Conservation (phyloP, 1,284 basidiomycete genomes). For the Austroboletus novae-zelandiae region DNA sequence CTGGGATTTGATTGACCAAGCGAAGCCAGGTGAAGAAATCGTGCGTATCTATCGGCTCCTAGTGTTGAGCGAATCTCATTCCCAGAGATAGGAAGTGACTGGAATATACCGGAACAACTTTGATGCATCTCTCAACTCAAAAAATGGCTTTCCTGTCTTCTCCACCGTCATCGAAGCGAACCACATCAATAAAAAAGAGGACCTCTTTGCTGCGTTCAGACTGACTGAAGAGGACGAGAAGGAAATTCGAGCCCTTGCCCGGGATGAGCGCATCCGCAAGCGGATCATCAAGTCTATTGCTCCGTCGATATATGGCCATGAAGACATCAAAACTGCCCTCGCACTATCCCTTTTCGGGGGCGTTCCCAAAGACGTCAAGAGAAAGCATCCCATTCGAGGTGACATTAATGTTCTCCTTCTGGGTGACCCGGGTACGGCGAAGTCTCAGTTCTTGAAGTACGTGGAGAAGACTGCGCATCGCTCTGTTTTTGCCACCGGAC, state of each 20-base stretch:
- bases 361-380: conserved; percentile 92
- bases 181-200: conserved; percentile 96
- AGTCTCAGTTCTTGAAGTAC: conserved; percentile 99
- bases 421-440: conserved; percentile 97
- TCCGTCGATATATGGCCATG: conserved; percentile 98
- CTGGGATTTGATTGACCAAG: conserved; percentile 98
- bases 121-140: conserved; percentile 95
- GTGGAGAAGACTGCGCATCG: conserved; percentile 98
- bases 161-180: conserved; percentile 98
- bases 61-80: conserved; percentile 12
- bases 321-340: conserved; percentile 97
- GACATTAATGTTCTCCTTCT: conserved; percentile 97
- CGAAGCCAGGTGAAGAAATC: conserved; percentile 98
- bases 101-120: conserved; percentile 99
- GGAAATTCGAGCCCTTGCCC: conserved; percentile 82
- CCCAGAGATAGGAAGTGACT: conserved; percentile 75
- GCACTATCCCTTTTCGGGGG: conserved; percentile 95
- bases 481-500: conserved; percentile 98
- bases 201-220: conserved; percentile 91
- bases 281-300: conserved; percentile 98
- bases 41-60: conserved; percentile 45
- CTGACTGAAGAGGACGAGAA: conserved; percentile 96
- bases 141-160: conserved; percentile 99
- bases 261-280: conserved; percentile 93
- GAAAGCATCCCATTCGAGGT: conserved; percentile 94